Percentiles rank a stretch among this genome's conserved stretches.
These are phyloP conservation scores for Cutaneotrichosporon dermatis DNA, from an alignment of 1,284 basidiomycete species.

Conservation along the genomic window DNA sequence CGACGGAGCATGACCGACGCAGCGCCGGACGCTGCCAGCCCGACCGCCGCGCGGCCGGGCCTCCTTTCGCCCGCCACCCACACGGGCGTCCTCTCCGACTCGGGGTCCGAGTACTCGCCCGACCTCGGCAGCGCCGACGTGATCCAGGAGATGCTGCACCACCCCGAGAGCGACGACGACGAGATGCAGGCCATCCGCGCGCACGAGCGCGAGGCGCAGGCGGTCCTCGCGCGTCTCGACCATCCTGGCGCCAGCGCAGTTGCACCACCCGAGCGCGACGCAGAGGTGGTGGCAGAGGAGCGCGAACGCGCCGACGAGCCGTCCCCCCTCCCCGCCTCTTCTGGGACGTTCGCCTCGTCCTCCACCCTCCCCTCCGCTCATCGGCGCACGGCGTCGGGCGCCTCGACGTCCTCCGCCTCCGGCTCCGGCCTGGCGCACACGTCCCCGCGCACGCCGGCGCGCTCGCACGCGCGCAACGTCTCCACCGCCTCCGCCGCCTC, in stretches of 20 bases:
- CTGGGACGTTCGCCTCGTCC: no score
- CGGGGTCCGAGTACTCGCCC: neutral
- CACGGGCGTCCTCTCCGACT: neutral
- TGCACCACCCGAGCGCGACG: no score
- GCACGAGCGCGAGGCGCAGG: no score
- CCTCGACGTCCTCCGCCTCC: no score
- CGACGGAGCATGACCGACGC: neutral
- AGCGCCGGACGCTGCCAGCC: neutral
- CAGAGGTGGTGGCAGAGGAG: no score
- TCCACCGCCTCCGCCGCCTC: neutral
- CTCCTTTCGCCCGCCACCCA: neutral
- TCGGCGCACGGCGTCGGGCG: no score
- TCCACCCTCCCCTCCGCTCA: no score
- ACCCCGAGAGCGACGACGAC: neutral
- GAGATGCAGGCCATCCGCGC: no score
- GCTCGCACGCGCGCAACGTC: neutral
- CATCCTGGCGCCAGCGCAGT: no score
- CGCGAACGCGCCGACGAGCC: no score
- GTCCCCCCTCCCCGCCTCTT: no score
- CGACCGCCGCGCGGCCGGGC: neutral
- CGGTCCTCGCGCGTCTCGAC: no score
- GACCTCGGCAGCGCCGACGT: neutral
- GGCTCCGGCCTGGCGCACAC: neutral
- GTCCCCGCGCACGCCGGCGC: neutral
- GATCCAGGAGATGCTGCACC: neutral